These are phyloP conservation scores for Suillus bovinus DNA, from an alignment of 768 basidiomycete genomes.

Conservation along the genomic window DNA sequence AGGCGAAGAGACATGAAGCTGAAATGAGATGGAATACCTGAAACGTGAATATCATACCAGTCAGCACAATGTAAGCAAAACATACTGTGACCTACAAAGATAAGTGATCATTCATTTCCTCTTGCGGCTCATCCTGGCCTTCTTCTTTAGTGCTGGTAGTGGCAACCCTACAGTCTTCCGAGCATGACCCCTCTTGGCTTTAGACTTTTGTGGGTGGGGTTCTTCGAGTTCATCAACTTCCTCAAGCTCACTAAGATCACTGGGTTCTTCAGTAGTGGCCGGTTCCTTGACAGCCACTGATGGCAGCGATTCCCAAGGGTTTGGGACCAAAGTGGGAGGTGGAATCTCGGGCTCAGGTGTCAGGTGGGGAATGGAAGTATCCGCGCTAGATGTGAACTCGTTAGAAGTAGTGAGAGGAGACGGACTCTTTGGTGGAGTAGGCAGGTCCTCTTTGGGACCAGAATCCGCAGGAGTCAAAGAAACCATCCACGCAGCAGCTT, in stretches of 20 bases:
- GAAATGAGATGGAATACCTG: neutral
- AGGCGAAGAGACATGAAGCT: neutral
- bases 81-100: neutral
- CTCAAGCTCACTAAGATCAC: neutral
- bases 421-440: neutral
- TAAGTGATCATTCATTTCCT: neutral
- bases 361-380: too few species aligned
- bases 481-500: neutral
- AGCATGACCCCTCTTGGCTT: neutral
- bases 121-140: neutral
- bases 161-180: neutral
- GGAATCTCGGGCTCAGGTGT: neutral
- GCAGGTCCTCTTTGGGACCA: neutral
- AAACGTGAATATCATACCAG: neutral
- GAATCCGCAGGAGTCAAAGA: neutral
- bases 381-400: neutral
- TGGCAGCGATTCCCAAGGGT: neutral
- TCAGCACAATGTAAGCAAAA: neutral
- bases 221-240: neutral
- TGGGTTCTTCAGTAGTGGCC: neutral
- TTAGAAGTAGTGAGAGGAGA: neutral
- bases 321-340: neutral
- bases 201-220: neutral
- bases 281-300: too few species aligned
- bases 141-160: neutral